Percentiles rank a stretch among this genome's conserved stretches.
Evolutionary conservation across 345 rosid genomes (phyloP).

Genomic region (Hirschfeldia incana): DNA sequence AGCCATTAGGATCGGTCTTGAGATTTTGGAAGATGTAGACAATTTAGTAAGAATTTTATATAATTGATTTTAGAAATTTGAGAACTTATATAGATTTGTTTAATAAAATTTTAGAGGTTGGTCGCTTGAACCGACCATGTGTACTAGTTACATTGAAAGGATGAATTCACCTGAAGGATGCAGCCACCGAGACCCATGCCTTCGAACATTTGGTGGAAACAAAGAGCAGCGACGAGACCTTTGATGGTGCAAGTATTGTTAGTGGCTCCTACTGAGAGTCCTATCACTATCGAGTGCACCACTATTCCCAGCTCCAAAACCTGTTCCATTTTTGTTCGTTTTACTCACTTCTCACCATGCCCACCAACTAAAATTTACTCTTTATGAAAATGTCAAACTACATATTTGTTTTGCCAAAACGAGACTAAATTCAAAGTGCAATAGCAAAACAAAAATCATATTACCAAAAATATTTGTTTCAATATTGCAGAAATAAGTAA

Average conservation of each 20-base stretch:
- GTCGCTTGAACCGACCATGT: too few species aligned
- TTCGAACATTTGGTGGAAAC: constrained; percentile 79
- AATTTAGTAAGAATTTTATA: too few species aligned
- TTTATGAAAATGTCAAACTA: background rate
- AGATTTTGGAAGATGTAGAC: too few species aligned
- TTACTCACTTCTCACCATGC: background rate
- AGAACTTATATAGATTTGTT: too few species aligned
- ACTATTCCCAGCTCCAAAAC: constrained; percentile 74
- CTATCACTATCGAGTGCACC: constrained; percentile 71
- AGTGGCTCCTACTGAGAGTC: constrained; percentile 64
- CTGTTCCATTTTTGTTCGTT: constrained; percentile 25
- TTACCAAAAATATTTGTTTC: background rate
- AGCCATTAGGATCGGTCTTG: too few species aligned
- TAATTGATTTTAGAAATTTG: too few species aligned
- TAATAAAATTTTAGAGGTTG: too few species aligned
- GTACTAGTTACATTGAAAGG: background rate
- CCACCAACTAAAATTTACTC: background rate
- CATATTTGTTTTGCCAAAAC: background rate
- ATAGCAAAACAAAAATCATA: background rate
- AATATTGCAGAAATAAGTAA: background rate
- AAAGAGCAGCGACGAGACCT: constrained; percentile 60
- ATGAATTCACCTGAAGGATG: constrained; percentile 49
- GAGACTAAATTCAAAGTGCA: background rate
- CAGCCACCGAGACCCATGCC: constrained; percentile 82
- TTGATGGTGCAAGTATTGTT: constrained; percentile 52